These are phyloP conservation scores for Yamadazyma dushanensis DNA, from an alignment of 1,139 yeast species.

Conservation along the genomic window DNA sequence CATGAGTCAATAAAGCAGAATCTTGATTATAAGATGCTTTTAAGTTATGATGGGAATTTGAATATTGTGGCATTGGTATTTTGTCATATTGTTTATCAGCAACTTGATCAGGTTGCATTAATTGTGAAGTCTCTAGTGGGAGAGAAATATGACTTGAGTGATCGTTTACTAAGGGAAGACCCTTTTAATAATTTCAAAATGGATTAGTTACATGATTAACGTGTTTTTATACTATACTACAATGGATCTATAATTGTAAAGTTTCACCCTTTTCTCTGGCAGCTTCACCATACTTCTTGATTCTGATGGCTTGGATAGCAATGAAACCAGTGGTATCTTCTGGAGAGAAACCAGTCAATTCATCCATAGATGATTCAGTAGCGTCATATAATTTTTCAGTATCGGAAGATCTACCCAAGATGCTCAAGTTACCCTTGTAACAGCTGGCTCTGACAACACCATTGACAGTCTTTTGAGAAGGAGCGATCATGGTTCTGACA, in stretches of 20 bases:
- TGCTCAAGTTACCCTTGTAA: conserved; percentile 83
- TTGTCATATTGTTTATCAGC: conserved; percentile 33
- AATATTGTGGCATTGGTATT: conserved; percentile 30
- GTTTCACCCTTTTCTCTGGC: conserved; percentile 73
- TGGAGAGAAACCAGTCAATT: conserved; percentile 96
- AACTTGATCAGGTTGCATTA: conserved; percentile 32
- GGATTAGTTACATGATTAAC: conserved; percentile 5
- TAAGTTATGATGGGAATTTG: conserved; percentile 35
- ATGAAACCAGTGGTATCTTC: conserved; percentile 97
- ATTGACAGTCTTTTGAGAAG: conserved; percentile 92
- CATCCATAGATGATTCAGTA: conserved; percentile 98
- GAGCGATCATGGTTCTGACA: conserved; percentile 87
- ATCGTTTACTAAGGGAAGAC: conserved; percentile 3
- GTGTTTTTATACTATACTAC: background rate
- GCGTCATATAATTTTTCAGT: conserved; percentile 97
- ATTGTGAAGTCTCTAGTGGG: conserved; percentile 38
- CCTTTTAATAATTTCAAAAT: conserved; percentile 3
- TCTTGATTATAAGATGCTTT: conserved; percentile 28
- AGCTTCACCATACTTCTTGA: conserved; percentile 96
- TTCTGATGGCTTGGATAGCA: conserved; percentile 96
- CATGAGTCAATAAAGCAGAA: conserved; percentile 21
- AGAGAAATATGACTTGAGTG: conserved; percentile 29
- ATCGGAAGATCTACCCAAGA: conserved; percentile 91
- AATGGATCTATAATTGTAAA: conserved; percentile 27
- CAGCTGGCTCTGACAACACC: conserved; percentile 93